Conservation (phyloP, 805 yeast species). For the Yarrowia yakushimensis region DNA sequence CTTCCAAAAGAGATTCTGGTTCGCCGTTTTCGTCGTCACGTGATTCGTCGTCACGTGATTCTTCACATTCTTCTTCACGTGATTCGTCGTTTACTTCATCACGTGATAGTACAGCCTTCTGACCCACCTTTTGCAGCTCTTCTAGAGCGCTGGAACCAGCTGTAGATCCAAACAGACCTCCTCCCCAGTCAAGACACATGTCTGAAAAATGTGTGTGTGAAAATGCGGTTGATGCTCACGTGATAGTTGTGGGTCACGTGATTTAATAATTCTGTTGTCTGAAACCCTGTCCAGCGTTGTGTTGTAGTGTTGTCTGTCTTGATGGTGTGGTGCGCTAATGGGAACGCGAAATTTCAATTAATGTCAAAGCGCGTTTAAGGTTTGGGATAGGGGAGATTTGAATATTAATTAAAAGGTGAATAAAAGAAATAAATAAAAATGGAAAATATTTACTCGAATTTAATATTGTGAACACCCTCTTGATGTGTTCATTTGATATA, state of each 20-base stretch:
- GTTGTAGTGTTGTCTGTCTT: background rate
- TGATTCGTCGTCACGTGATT: too few relatives aligned
- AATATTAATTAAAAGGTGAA: background rate
- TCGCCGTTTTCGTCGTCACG: too few relatives aligned
- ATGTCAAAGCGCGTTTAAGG: background rate
- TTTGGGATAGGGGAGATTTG: background rate
- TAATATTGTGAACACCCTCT: too few relatives aligned
- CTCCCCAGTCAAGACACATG: conserved; percentile 18
- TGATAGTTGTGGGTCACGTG: background rate
- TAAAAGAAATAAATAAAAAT: too few relatives aligned
- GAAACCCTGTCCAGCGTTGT: too few relatives aligned
- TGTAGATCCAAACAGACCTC: background rate
- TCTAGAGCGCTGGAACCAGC: background rate
- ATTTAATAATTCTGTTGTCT: too few relatives aligned
- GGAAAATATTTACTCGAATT: too few relatives aligned
- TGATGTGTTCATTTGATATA: too few relatives aligned
- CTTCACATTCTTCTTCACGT: too few relatives aligned
- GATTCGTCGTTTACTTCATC: background rate
- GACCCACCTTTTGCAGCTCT: background rate
- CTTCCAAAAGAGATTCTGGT: too few relatives aligned
- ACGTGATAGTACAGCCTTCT: background rate
- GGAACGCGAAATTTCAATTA: conserved; percentile 4
- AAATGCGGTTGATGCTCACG: background rate
- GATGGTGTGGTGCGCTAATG: background rate
- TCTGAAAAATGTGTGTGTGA: background rate